Conservation (phyloP, 768 basidiomycete genomes). For the Mycena pura region DNA sequence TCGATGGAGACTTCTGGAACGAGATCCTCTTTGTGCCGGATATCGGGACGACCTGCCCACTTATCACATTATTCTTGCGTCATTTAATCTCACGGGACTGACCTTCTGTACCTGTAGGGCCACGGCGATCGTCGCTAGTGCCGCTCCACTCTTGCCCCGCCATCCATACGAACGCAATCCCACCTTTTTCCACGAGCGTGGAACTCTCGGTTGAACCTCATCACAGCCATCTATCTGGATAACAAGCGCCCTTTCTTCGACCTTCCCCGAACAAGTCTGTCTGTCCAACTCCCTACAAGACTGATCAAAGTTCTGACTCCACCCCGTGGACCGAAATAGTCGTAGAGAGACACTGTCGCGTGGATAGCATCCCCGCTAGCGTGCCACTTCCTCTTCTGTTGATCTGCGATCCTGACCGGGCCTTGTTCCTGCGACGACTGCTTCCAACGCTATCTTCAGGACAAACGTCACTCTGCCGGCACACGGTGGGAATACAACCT, state of each 20-base stretch:
- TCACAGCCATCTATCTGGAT: neutral
- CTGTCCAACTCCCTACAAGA: too few relatives aligned
- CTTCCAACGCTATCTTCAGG: too few relatives aligned
- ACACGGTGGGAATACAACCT: too few relatives aligned
- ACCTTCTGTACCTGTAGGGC: too few relatives aligned
- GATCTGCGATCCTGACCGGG: slow-evolving; percentile 15
- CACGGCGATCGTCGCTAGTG: too few relatives aligned
- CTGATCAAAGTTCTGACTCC: too few relatives aligned
- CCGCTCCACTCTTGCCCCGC: neutral
- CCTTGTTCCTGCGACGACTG: too few relatives aligned
- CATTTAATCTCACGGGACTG: neutral
- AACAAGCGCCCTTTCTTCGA: neutral
- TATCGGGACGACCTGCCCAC: slow-evolving; percentile 2
- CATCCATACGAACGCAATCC: neutral
- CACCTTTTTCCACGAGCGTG: slow-evolving; percentile 14
- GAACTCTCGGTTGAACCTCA: neutral
- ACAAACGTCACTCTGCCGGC: too few relatives aligned
- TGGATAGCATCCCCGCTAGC: too few relatives aligned
- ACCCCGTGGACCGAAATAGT: too few relatives aligned
- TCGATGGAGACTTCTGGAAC: neutral
- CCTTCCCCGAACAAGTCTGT: neutral
- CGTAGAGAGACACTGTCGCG: too few relatives aligned
- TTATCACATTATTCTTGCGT: slow-evolving; percentile 21
- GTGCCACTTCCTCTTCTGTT: slow-evolving; percentile 11
- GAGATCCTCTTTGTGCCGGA: neutral